Conservation (phyloP, 768 basidiomycete genomes). For the Agrocybe praecox region DNA sequence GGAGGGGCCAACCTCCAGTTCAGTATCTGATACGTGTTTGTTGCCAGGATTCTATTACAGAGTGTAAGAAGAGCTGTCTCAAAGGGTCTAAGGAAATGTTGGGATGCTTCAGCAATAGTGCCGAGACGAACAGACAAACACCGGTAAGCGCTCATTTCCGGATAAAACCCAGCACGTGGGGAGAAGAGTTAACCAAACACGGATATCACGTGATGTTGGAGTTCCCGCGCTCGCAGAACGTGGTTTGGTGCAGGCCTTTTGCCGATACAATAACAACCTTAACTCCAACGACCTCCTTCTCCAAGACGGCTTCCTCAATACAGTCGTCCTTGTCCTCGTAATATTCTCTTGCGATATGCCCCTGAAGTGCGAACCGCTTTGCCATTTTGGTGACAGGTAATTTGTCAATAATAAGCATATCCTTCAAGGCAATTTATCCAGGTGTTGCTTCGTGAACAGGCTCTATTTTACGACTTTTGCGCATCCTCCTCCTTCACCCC, state of each 20-base stretch:
- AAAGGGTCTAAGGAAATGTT: too few species aligned
- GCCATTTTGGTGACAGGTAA: constrained; percentile 79
- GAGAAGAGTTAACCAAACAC: constrained; percentile 3
- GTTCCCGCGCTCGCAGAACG: constrained; percentile 1
- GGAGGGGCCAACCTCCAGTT: too few species aligned
- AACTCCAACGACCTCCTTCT: constrained; percentile 9
- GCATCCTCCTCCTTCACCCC: constrained; percentile 68
- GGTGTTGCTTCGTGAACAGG: constrained; percentile 37
- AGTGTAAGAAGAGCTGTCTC: too few species aligned
- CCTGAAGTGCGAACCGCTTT: constrained; percentile 73
- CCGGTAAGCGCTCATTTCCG: neutral
- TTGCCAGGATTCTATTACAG: too few species aligned
- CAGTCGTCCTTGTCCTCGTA: constrained; percentile 21
- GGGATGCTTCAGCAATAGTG: too few species aligned
- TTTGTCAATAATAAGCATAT: constrained; percentile 12
- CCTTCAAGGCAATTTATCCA: neutral
- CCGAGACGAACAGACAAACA: too few species aligned
- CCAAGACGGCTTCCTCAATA: constrained; percentile 13
- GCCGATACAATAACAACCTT: constrained; percentile 8
- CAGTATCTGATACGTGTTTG: too few species aligned
- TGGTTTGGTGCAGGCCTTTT: neutral
- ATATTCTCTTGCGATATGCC: constrained; percentile 32
- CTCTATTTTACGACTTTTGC: constrained; percentile 91
- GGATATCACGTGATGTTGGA: constrained; percentile 9
- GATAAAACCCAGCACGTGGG: neutral